A percentile compares a stretch with the other conserved stretches of the same genome.
Evolutionary conservation across 2,329 filamentous ascomycete species (phyloP).

Genomic region (Madurella mycetomatis): DNA sequence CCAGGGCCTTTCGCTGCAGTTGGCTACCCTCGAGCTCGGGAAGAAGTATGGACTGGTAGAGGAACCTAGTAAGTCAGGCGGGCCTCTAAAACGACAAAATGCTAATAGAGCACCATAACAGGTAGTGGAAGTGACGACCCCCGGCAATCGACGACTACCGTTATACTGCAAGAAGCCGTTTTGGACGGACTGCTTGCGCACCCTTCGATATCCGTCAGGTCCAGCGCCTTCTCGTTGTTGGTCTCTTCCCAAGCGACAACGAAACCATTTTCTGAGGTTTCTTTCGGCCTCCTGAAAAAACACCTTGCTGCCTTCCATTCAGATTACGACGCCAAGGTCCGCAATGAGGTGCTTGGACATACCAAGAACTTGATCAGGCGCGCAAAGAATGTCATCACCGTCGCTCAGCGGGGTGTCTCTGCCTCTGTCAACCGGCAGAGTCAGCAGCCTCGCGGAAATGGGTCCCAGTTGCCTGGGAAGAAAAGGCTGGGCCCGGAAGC

Average conservation of each 20-base stretch:
- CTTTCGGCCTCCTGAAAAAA: constrained; percentile 58
- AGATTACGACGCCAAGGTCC: constrained; percentile 80
- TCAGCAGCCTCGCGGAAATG: constrained; percentile 25
- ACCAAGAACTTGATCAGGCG: constrained; percentile 74
- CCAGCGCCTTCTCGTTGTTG: constrained; percentile 77
- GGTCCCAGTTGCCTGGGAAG: constrained; percentile 17
- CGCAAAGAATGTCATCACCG: constrained; percentile 61
- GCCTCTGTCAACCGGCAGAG: constrained; percentile 26
- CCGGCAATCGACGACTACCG: constrained; percentile 20
- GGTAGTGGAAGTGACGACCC: constrained; percentile 4
- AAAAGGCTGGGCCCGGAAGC: constrained; percentile 23
- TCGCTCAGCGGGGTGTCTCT: constrained; percentile 45
- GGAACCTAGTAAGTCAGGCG: constrained; percentile 51
- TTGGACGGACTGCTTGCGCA: constrained; percentile 52
- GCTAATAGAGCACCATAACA: constrained; percentile 13
- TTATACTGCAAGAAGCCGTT: constrained; percentile 38
- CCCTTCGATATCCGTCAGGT: constrained; percentile 61
- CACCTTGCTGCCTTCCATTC: constrained; percentile 70
- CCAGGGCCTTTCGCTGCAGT: constrained; percentile 41
- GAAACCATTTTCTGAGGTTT: constrained; percentile 60
- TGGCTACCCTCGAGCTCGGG: constrained; percentile 65
- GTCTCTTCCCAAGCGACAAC: constrained; percentile 71
- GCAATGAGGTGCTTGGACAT: constrained; percentile 73
- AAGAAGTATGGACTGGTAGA: constrained; percentile 67
- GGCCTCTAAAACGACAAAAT: constrained; percentile 1